phyloP scores from a whole-genome alignment of 768 basidiomycete species.

The Rubroboletus satanas region DNA sequence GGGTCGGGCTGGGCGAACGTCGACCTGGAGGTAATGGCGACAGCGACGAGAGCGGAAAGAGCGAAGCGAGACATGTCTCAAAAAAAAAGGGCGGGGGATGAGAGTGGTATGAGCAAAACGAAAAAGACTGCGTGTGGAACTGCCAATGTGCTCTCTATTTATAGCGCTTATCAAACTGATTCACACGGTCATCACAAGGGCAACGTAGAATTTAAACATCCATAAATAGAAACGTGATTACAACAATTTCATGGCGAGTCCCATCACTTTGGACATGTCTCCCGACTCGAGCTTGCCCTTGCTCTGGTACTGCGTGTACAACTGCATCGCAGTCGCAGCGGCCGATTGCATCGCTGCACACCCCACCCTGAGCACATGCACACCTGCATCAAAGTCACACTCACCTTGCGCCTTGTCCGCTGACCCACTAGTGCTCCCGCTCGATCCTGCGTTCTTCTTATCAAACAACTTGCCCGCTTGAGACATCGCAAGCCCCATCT shows the following conservation, averaged over 20 bases:
- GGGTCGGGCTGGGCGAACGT: conserved; percentile 33
- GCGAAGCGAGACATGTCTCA: conserved; percentile 46
- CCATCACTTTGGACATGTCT: conserved; percentile 28
- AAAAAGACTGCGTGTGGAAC: not conserved
- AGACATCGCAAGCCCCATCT: conserved; percentile 32
- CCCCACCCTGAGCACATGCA: not conserved
- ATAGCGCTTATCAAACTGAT: not conserved
- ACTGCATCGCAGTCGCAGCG: conserved; percentile 29
- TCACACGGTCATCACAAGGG: not conserved
- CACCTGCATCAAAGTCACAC: not conserved
- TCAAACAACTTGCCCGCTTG: conserved; percentile 32
- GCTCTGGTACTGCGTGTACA: conserved; percentile 23
- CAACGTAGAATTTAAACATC: no score
- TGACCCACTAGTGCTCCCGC: conserved; percentile 3
- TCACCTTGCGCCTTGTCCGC: conserved; percentile 29
- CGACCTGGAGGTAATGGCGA: conserved; percentile 29
- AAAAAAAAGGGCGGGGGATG: not conserved
- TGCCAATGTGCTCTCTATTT: conserved; percentile 2
- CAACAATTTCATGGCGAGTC: conserved; percentile 24
- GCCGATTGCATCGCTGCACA: conserved; percentile 31
- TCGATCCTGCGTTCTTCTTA: conserved; percentile 27
- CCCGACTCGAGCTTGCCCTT: conserved; percentile 27
- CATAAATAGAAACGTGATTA: not conserved
- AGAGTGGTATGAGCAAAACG: not conserved
- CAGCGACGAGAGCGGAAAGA: conserved; percentile 39